Evolutionary conservation across 164 flowering plant species (phyloP).

Genomic region (Magnolia kwangsiensis): DNA sequence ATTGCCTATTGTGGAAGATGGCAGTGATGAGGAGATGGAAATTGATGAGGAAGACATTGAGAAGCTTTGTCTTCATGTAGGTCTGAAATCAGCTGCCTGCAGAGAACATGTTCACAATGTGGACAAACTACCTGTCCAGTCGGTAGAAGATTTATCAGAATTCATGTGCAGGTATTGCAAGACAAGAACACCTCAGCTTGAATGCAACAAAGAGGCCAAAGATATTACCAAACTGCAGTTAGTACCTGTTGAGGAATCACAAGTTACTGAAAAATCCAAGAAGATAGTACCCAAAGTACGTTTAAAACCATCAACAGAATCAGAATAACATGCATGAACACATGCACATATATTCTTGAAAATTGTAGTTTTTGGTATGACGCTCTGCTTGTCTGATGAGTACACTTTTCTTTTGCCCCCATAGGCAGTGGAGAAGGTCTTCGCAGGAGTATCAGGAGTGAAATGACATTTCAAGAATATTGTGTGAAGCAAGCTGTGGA

Average conservation of each 20-base stretch:
- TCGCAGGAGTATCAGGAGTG: conserved; percentile 96
- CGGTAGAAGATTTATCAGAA: conserved; percentile 21
- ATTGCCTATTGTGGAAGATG: conserved; percentile 66
- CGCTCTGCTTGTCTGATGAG: not conserved
- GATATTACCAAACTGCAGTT: conserved; percentile 50
- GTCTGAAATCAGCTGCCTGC: conserved; percentile 21
- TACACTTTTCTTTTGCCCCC: not conserved
- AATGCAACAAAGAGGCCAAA: conserved; percentile 28
- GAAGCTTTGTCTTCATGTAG: conserved; percentile 37
- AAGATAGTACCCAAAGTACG: conserved; percentile 81
- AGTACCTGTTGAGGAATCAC: conserved; percentile 55
- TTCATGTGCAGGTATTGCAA: conserved; percentile 64
- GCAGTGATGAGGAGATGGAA: conserved; percentile 95
- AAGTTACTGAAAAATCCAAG: conserved; percentile 46
- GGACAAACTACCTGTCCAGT: not conserved
- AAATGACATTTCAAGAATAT: conserved; percentile 89
- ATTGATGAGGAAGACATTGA: conserved; percentile 83
- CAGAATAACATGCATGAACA: too few species aligned
- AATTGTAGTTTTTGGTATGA: not conserved
- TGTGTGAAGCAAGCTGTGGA: conserved; percentile 78
- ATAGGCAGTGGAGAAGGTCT: conserved; percentile 94
- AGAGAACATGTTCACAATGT: not conserved
- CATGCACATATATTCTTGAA: not conserved
- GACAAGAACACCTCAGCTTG: conserved; percentile 26
- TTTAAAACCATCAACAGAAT: not conserved